These are phyloP conservation scores for Ilyonectria sp. DNA, from an alignment of 2,329 filamentous ascomycete genomes.

Conservation along the genomic window DNA sequence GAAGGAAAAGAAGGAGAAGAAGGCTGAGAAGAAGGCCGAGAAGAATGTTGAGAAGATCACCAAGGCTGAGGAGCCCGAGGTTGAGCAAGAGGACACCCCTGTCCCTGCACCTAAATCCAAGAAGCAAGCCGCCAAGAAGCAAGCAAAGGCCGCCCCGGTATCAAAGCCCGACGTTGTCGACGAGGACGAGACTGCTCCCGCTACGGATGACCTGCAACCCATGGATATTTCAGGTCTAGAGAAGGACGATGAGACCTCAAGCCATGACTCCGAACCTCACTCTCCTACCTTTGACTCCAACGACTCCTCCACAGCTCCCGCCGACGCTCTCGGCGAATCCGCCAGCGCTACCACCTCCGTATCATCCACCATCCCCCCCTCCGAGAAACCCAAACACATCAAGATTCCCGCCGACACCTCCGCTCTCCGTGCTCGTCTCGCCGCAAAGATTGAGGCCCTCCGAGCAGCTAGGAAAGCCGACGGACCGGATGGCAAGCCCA, in stretches of 20 bases:
- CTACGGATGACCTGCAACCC: conserved; percentile 39
- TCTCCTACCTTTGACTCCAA: conserved; percentile 72
- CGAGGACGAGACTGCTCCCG: conserved; percentile 23
- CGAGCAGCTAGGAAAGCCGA: conserved; percentile 91
- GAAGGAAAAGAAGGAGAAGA: conserved; percentile 63
- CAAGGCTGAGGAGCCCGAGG: conserved; percentile 32
- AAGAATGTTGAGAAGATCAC: conserved; percentile 44
- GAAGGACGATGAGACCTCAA: conserved; percentile 63
- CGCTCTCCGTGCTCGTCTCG: conserved; percentile 82
- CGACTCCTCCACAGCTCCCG: conserved; percentile 56
- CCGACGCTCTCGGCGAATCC: conserved; percentile 60
- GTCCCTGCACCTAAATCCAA: conserved; percentile 43
- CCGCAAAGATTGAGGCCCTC: conserved; percentile 87
- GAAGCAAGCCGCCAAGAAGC: conserved; percentile 49
- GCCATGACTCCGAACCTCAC: conserved; percentile 65
- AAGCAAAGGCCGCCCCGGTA: conserved; percentile 38
- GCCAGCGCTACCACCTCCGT: conserved; percentile 77
- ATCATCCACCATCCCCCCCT: conserved; percentile 74
- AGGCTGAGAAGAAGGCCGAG: conserved; percentile 58
- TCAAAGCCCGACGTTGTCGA: conserved; percentile 39
- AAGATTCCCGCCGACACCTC: conserved; percentile 80
- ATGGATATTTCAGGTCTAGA: conserved; percentile 50
- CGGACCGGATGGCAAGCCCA: conserved; percentile 81
- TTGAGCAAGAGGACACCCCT: conserved; percentile 36
- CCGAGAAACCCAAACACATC: conserved; percentile 75